Conservation (phyloP, 768 basidiomycete genomes). For the Rhodotorula taiwanensis region DNA sequence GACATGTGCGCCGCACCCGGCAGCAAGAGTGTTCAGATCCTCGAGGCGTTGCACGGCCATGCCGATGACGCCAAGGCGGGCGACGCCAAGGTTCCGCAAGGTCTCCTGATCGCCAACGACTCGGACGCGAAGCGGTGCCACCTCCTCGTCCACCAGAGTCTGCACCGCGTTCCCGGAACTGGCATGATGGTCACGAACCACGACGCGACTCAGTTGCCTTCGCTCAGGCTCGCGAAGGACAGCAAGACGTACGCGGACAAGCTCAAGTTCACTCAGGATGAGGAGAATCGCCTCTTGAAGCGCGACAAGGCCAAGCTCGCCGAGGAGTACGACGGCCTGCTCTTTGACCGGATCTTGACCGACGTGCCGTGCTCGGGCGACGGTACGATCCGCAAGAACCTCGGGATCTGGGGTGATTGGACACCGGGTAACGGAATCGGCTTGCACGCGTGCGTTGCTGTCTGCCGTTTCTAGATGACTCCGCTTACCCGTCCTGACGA, state of each 20-base stretch:
- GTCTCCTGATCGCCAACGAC: conserved; percentile 90
- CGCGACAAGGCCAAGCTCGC: conserved; percentile 36
- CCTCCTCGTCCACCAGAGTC: conserved; percentile 91
- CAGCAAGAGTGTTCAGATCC: conserved; percentile 94
- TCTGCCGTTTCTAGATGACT: background rate
- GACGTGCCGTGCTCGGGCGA: conserved; percentile 98
- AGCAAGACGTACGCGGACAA: background rate
- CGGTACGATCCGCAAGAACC: conserved; percentile 89
- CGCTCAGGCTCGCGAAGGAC: conserved; percentile 20
- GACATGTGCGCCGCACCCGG: conserved; percentile 99
- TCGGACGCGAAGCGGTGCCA: conserved; percentile 89
- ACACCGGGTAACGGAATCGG: conserved; percentile 81
- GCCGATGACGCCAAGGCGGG: conserved; percentile 35
- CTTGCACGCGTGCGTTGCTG: conserved; percentile 63
- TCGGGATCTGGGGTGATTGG: conserved; percentile 93
- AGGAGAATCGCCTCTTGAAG: conserved; percentile 52
- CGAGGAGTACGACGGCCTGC: conserved; percentile 52
- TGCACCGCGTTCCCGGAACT: conserved; percentile 77
- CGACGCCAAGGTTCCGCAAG: conserved; percentile 52
- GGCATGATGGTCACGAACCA: conserved; percentile 91
- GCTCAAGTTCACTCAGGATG: conserved; percentile 58
- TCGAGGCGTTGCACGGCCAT: conserved; percentile 83
- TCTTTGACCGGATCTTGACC: conserved; percentile 88
- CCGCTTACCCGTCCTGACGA: background rate
- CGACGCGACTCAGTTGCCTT: conserved; percentile 80